Evolutionary conservation across 345 rosid genomes (phyloP).

Genomic region (Corchorus olitorius): DNA sequence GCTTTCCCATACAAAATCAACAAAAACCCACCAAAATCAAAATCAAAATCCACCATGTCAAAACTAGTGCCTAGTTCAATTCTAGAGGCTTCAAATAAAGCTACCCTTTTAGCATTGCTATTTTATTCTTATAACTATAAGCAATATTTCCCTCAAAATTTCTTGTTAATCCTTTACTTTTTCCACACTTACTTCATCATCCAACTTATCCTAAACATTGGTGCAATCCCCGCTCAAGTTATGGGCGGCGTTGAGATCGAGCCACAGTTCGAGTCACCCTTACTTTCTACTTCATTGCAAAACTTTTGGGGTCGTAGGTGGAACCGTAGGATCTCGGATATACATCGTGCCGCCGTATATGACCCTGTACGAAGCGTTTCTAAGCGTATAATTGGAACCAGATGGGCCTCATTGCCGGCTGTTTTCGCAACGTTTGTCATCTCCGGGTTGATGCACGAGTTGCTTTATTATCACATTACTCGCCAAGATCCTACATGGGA

Average conservation of each 20-base stretch:
- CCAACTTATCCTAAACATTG: slow-evolving; percentile 39
- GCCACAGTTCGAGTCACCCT: slow-evolving; percentile 64
- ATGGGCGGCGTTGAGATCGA: slow-evolving; percentile 52
- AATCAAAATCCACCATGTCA: neutral
- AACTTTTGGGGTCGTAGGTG: slow-evolving; percentile 82
- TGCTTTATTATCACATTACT: slow-evolving; percentile 41
- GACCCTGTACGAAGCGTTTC: slow-evolving; percentile 36
- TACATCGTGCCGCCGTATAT: slow-evolving; percentile 52
- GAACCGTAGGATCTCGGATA: slow-evolving; percentile 55
- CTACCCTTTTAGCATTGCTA: slow-evolving; percentile 28
- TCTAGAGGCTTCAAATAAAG: slow-evolving; percentile 31
- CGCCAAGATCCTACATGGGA: slow-evolving; percentile 70
- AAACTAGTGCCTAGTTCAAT: neutral
- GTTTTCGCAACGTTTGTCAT: slow-evolving; percentile 45
- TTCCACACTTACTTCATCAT: slow-evolving; percentile 40
- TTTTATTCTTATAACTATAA: neutral
- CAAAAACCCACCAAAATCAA: neutral
- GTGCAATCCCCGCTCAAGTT: slow-evolving; percentile 38
- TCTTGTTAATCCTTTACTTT: slow-evolving; percentile 35
- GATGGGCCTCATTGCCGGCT: slow-evolving; percentile 34
- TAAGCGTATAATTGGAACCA: slow-evolving; percentile 18
- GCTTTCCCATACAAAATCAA: slow-evolving; percentile 56
- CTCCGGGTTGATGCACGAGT: slow-evolving; percentile 64
- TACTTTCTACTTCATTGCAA: slow-evolving; percentile 63
- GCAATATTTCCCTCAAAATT: too few species aligned